Percentiles rank a stretch among this genome's conserved stretches.
Conservation (phyloP, 805 yeast species). For the Candida sakaeoensis region DNA sequence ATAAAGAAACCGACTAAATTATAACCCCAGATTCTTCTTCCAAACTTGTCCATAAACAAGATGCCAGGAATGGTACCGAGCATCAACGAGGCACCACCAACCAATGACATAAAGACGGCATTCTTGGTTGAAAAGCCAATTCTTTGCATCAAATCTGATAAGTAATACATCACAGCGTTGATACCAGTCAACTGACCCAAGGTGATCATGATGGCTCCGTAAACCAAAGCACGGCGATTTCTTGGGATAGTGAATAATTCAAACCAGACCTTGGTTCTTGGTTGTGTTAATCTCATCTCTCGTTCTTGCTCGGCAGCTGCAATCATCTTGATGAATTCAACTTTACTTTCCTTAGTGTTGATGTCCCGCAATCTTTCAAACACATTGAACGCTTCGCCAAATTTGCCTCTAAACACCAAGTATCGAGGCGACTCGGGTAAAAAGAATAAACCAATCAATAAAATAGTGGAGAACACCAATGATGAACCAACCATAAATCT, state of each 20-base stretch:
- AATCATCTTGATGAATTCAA: slow-evolving; percentile 58
- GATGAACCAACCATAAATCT: slow-evolving; percentile 65
- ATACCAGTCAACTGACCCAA: slow-evolving; percentile 68
- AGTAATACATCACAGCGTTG: slow-evolving; percentile 62
- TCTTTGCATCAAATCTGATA: slow-evolving; percentile 52
- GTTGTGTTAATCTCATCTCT: slow-evolving; percentile 33
- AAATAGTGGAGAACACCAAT: slow-evolving; percentile 50
- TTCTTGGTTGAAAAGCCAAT: slow-evolving; percentile 52
- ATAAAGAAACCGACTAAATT: slow-evolving; percentile 56
- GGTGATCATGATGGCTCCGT: slow-evolving; percentile 54
- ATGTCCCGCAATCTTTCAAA: slow-evolving; percentile 57
- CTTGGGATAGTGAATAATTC: slow-evolving; percentile 56
- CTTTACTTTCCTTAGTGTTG: slow-evolving; percentile 35
- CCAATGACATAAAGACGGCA: slow-evolving; percentile 63
- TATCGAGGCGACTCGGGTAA: slow-evolving; percentile 52
- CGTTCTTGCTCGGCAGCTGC: slow-evolving; percentile 48
- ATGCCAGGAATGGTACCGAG: slow-evolving; percentile 67
- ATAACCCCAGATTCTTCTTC: slow-evolving; percentile 58
- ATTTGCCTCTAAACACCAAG: slow-evolving; percentile 36
- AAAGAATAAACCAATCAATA: slow-evolving; percentile 49
- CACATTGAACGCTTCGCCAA: slow-evolving; percentile 46
- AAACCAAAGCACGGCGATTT: slow-evolving; percentile 57
- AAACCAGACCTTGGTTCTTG: slow-evolving; percentile 37
- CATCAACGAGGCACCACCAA: slow-evolving; percentile 61
- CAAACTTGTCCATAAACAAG: slow-evolving; percentile 53